Percentiles rank a stretch among this genome's conserved stretches.
Evolutionary conservation across 805 yeast genomes (phyloP).

Genomic region (Wickerhamiella bombiphila): DNA sequence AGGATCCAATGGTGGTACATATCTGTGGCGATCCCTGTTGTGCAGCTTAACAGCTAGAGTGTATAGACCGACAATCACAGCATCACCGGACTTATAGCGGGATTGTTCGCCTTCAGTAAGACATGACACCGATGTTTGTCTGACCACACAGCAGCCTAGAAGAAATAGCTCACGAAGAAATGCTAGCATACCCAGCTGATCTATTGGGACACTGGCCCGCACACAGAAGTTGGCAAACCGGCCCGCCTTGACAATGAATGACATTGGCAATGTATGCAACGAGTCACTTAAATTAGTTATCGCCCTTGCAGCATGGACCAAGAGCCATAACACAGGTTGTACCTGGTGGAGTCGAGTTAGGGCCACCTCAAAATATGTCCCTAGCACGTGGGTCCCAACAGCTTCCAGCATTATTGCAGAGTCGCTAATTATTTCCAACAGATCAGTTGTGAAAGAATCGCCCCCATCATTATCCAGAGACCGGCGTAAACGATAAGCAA

Average conservation of each 20-base stretch:
- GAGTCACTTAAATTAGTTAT: neutral
- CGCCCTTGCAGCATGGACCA: slow-evolving; percentile 2
- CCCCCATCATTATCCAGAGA: slow-evolving; percentile 6
- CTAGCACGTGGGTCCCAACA: slow-evolving; percentile 9
- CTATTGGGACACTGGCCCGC: neutral
- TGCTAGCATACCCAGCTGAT: too few relatives aligned
- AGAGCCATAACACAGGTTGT: slow-evolving; percentile 2
- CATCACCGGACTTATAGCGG: too few relatives aligned
- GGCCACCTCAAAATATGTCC: slow-evolving; percentile 5
- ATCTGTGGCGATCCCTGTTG: too few relatives aligned
- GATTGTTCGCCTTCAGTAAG: too few relatives aligned
- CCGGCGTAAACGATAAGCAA: slow-evolving; percentile 8
- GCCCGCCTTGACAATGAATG: neutral
- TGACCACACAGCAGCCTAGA: too few relatives aligned
- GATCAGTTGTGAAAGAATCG: slow-evolving; percentile 5
- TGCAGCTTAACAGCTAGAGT: too few relatives aligned
- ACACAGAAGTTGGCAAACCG: neutral
- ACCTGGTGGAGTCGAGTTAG: neutral
- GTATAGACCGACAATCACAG: too few relatives aligned
- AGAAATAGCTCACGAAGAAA: too few relatives aligned
- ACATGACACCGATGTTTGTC: too few relatives aligned
- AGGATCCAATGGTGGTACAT: too few relatives aligned
- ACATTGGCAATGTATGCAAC: neutral
- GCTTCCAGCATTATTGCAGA: slow-evolving; percentile 2
- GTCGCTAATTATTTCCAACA: slow-evolving; percentile 6